These are phyloP conservation scores for Suillus weaverae DNA, from an alignment of 768 basidiomycete genomes.

Conservation along the genomic window DNA sequence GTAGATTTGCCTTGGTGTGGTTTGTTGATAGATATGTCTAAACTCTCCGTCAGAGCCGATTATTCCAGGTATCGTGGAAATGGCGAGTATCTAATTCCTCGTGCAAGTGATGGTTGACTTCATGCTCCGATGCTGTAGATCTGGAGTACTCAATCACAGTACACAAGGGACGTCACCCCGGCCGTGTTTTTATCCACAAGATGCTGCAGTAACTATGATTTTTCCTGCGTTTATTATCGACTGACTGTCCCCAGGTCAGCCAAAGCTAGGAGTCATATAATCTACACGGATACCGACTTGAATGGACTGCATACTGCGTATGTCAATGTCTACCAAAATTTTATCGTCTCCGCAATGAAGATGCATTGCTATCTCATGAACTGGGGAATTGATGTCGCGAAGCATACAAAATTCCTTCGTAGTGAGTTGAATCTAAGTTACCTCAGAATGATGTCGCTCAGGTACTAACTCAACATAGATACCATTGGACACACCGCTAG, in stretches of 20 bases:
- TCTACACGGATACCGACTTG: conserved; percentile 74
- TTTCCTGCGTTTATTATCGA: not conserved
- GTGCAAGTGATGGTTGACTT: not conserved
- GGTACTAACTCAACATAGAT: conserved; percentile 38
- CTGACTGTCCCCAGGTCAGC: conserved; percentile 49
- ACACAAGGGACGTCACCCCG: conserved; percentile 61
- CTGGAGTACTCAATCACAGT: conserved; percentile 71
- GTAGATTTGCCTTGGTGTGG: conserved; percentile 96
- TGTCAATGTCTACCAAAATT: conserved; percentile 85
- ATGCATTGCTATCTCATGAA: conserved; percentile 77
- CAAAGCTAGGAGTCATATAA: conserved; percentile 72
- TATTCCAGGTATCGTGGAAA: conserved; percentile 65
- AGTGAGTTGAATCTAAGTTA: conserved; percentile 39
- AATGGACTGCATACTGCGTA: conserved; percentile 65
- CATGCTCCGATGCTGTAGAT: conserved; percentile 38
- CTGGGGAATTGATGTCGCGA: conserved; percentile 51
- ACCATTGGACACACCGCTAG: conserved; percentile 61
- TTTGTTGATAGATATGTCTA: conserved; percentile 68
- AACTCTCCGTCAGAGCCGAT: conserved; percentile 78
- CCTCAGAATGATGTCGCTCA: not conserved
- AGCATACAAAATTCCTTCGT: conserved; percentile 50
- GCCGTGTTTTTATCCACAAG: conserved; percentile 62
- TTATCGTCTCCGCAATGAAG: conserved; percentile 81
- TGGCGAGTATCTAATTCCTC: conserved; percentile 43
- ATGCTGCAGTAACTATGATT: conserved; percentile 65